Base-by-base conservation (phyloP, 2,329 filamentous ascomycete species). In the Phyllosticta citribraziliensis region DNA sequence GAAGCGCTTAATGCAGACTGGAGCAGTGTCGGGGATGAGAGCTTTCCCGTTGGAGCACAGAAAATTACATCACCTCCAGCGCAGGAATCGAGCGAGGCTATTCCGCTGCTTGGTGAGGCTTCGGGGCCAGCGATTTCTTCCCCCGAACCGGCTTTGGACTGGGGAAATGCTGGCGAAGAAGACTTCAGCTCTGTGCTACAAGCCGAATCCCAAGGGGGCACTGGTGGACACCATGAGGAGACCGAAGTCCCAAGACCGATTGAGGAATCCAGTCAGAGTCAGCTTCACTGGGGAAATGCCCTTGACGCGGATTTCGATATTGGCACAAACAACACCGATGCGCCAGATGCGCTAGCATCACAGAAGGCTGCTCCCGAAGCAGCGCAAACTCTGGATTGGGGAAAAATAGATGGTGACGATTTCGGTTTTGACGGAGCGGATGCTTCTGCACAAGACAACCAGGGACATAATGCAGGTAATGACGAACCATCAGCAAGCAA, bases 21-120 rank as follows among this genome's bases (percentile, higher is more conserved):
- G 72, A 72, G 72, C 53, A 68, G 66, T 60, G 64, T 65, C 6
- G 70, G 67, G 20, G 70, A 69, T n/a, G 65, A 69, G 55, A 71
- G 70, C n/a, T 71, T 72, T 52, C 52, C 27, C 27, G 40, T 60
- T 9, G 60, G 52, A 33, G 22, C 14, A 12, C 19, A 54, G 20
- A 10, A 53, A 22, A 17, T 33, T 12, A 1, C 27, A 8, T 5
- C 22, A n/a, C 24, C 11, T 1, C n/a, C 24, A 24, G 27, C 1
- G n/a, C 22, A 55, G 22, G 53, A 55, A 19, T 12, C 10, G 53
- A 55, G 25, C 27, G 53, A 55, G 25, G 25, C 12, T n/a, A 8
- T 8, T 6, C 17, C 40, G 17, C 40, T n/a, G n/a, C 6, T n/a
- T n/a, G 14, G n/a, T 14, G 14, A 47, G 40, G n/a, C 14, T 47